phyloP scores from a whole-genome alignment of 1,284 basidiomycete species.

The Heliocybe sulcata region DNA sequence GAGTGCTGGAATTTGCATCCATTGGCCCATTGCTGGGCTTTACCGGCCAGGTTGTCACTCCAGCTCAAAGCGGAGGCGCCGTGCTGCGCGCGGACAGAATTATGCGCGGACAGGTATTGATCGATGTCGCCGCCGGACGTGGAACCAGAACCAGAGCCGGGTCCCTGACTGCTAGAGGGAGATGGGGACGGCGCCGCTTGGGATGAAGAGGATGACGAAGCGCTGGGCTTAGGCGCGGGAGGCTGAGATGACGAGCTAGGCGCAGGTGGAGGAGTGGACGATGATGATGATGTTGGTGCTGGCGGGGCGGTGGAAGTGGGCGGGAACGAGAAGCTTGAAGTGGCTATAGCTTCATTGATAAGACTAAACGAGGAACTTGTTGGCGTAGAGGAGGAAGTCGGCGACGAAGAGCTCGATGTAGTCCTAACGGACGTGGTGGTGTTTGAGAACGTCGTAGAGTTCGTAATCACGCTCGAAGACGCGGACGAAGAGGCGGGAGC shows the following conservation, averaged over 20 bases:
- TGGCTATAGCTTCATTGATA: neutral
- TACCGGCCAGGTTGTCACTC: conserved; percentile 43
- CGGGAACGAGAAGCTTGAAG: neutral
- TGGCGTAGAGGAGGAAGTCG: neutral
- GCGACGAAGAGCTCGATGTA: conserved; percentile 3
- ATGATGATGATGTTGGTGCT: conserved; percentile 2
- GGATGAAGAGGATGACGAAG: neutral
- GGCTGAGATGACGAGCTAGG: neutral
- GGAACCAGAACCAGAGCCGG: conserved; percentile 5
- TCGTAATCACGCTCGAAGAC: conserved; percentile 3
- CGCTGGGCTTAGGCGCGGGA: neutral
- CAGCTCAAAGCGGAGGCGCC: conserved; percentile 52
- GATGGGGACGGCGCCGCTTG: conserved; percentile 3
- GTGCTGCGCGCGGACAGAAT: conserved; percentile 49
- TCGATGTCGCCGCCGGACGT: conserved; percentile 22
- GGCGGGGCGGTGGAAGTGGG: conserved; percentile 2
- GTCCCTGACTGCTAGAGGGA: neutral
- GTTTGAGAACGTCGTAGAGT: conserved; percentile 4
- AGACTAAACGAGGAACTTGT: conserved; percentile 7
- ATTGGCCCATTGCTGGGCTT: conserved; percentile 61
- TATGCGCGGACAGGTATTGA: conserved; percentile 48
- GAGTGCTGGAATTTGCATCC: conserved; percentile 58
- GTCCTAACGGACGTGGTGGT: neutral
- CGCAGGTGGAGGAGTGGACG: neutral
- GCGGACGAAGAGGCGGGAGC: conserved; percentile 2